Evolutionary conservation across 2,329 filamentous ascomycete genomes (phyloP), one percentile per base, ranked within the genome.

Genomic region (Aspergillus pseudonomiae): DNA sequence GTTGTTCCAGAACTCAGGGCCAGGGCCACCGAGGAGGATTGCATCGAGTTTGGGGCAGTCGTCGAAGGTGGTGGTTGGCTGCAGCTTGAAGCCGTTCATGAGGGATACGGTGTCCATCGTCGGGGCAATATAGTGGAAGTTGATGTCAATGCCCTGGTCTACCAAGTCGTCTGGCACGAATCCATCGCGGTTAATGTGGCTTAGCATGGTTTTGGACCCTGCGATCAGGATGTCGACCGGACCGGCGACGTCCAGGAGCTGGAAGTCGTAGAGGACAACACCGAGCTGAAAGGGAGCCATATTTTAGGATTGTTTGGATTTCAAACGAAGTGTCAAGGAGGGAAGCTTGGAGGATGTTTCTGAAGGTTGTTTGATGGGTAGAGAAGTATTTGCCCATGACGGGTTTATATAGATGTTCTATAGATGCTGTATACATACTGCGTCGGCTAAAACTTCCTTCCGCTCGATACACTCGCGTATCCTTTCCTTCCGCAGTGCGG

Each of bases 201-300:
- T 52, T 6, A 52, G 28, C 26, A 52, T 28, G 6, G 1, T 19
- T 19, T 52, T 52, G 12, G 48, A 52, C 10, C 12, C 48, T 5
- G 48, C 19, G 7, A 21, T 10, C 7, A 52, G 16, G 12, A 52
- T 4, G 48, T 52, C 48, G 48, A 52, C 26, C 10, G 48, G 48
- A 32, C 26, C 48, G 14, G 26, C 48, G 14, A 52, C 48, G n/a
- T 52, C 26, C 14, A 52, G 26, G 48, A 52, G 48, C n/a, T 52
- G 48, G 26, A 52, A 52, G 48, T 52, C 26, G 26, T 52, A 52
- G 26, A 52, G 48, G 14, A 52, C 48, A 16, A 52, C n/a, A 30
- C 26, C 48, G 19, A 52, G 19, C 9, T 30, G 48, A 11, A 52
- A 9, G 1, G 48, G 48, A 30, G 48, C 48, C 48, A 52, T 52